These are phyloP conservation scores for Oryza glumipatula DNA, from an alignment of 176 grass and related monocot genomes.

Conservation along the genomic window DNA sequence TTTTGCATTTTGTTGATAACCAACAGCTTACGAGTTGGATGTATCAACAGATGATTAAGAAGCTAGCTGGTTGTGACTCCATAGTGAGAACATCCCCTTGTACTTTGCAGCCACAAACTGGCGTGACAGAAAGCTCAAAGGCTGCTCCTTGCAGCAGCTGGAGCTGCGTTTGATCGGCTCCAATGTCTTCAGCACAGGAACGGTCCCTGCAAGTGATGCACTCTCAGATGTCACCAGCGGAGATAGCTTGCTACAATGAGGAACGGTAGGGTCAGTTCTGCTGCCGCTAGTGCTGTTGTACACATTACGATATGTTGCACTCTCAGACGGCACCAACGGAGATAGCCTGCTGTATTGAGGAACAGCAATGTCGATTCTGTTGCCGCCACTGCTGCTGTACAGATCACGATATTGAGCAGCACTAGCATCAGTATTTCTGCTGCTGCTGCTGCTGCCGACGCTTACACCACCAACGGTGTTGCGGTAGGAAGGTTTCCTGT, in stretches of 20 bases:
- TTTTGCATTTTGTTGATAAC: neutral
- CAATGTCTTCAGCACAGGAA: slow-evolving; percentile 38
- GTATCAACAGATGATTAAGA: slow-evolving; percentile 25
- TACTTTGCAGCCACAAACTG: slow-evolving; percentile 51
- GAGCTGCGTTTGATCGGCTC: slow-evolving; percentile 43
- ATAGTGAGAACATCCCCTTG: slow-evolving; percentile 57
- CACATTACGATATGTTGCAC: neutral
- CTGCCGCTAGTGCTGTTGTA: slow-evolving; percentile 23
- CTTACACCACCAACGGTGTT: neutral
- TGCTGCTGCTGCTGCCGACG: slow-evolving; percentile 11
- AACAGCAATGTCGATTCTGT: slow-evolving; percentile 9
- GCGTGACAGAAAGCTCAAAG: slow-evolving; percentile 45
- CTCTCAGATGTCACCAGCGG: slow-evolving; percentile 24
- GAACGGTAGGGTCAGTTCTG: slow-evolving; percentile 7
- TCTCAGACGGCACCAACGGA: slow-evolving; percentile 33
- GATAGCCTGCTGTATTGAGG: slow-evolving; percentile 25
- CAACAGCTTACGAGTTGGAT: neutral
- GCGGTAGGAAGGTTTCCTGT: slow-evolving; percentile 41
- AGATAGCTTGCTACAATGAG: slow-evolving; percentile 29
- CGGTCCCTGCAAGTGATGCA: neutral
- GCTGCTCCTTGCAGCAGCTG: slow-evolving; percentile 52
- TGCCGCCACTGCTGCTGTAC: slow-evolving; percentile 17
- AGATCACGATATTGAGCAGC: slow-evolving; percentile 1
- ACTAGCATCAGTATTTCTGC: neutral
- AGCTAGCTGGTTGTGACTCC: slow-evolving; percentile 58